phyloP scores from a whole-genome alignment of 257 asterid species.

The Solanum chiquidenum region DNA sequence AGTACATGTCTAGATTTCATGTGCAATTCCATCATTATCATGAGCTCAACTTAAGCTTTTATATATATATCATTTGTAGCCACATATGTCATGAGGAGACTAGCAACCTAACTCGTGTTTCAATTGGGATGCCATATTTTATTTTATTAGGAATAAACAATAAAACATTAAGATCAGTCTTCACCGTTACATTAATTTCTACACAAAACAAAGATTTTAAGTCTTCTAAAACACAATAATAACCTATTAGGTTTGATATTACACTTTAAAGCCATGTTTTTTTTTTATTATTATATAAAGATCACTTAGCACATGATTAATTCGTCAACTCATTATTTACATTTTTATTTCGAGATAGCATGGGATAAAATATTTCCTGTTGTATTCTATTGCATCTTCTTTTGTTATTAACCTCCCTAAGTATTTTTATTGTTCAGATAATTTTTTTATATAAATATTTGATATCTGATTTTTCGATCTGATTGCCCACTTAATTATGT shows the following conservation, averaged over 20 bases:
- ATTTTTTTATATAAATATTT: not conserved
- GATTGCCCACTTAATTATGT: not conserved
- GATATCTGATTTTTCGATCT: not conserved
- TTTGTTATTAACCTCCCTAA: not conserved
- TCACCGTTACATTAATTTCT: constrained; percentile 12
- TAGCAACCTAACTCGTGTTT: not conserved
- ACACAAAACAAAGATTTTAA: not conserved
- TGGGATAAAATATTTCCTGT: not conserved
- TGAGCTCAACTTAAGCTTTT: not conserved
- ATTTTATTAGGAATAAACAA: not conserved
- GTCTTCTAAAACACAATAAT: not conserved
- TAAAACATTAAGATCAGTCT: constrained; percentile 1
- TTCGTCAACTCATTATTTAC: not conserved
- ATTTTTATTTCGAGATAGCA: not conserved
- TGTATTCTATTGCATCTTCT: not conserved
- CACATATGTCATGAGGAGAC: not conserved
- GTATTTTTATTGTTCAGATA: not conserved
- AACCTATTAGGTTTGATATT: not conserved
- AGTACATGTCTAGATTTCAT: too few species aligned
- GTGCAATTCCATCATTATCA: not conserved
- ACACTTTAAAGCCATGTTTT: not conserved
- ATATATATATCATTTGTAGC: not conserved
- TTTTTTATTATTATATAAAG: not conserved
- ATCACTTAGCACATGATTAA: not conserved
- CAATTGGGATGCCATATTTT: not conserved